These are phyloP conservation scores for Talaromyces pinophilus DNA, from an alignment of 2,329 filamentous ascomycete genomes.

Conservation along the genomic window DNA sequence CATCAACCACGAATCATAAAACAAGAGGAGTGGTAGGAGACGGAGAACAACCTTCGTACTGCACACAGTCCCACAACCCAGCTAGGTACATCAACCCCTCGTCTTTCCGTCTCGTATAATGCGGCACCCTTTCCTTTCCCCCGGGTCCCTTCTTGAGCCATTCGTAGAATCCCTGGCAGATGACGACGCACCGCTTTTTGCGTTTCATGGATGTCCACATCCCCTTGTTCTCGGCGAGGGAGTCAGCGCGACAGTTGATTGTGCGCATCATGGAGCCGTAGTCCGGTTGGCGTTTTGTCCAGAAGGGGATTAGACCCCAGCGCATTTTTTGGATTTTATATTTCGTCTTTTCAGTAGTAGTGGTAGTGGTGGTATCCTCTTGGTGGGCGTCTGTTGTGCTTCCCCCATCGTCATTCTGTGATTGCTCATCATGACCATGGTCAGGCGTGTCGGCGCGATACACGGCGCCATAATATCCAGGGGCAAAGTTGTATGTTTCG, in stretches of 20 bases:
- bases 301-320: constrained; percentile 93
- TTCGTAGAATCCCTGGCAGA: constrained; percentile 94
- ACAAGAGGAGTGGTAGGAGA: too few relatives aligned
- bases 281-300: constrained; percentile 82
- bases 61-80: constrained; percentile 86
- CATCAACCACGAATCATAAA: neutral
- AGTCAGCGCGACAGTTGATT: constrained; percentile 94
- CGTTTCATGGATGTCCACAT: constrained; percentile 95
- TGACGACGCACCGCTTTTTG: constrained; percentile 79
- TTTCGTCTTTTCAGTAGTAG: constrained; percentile 40
- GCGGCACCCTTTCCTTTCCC: constrained; percentile 77
- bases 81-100: constrained; percentile 84
- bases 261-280: constrained; percentile 79
- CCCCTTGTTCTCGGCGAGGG: constrained; percentile 70
- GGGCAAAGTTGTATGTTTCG: constrained; percentile 90
- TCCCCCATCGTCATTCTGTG: constrained; percentile 22
- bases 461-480: constrained; percentile 80
- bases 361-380: constrained; percentile 18
- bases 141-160: constrained; percentile 78
- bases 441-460: constrained; percentile 75
- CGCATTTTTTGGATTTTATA: constrained; percentile 93
- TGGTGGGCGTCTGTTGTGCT: neutral
- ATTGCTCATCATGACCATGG: constrained; percentile 45
- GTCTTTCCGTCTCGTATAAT: constrained; percentile 81
- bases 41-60: constrained; percentile 65